Evolutionary conservation across 2,329 filamentous ascomycete genomes (phyloP), one percentile per base, ranked within the genome.

Genomic region (Microascus cirrosus): DNA sequence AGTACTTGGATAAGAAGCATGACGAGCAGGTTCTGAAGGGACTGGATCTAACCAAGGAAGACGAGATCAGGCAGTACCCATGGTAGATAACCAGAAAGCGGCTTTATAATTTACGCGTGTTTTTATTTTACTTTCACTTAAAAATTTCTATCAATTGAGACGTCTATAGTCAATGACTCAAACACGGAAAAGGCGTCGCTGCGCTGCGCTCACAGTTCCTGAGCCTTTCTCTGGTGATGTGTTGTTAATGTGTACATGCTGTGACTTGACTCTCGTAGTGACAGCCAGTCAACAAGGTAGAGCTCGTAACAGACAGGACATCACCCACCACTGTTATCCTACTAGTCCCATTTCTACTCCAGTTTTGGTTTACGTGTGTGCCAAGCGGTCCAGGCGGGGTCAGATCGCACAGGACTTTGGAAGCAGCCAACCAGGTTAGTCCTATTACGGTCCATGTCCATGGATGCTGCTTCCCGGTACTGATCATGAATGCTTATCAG

Each of bases 1-100:
- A 90, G 68, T 95, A 86, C 70, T 69, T 95, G 60, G 90, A 95
- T 70, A 65, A 65, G 62, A 87, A 86, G 73, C 88, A 94, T 71
- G 71, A 81, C 68, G 85, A 87, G 72, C 89, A 95, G 73, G 61
- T 92, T 2, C 77, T 76, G n/a, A 72, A 70, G 13, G 89, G 89
- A 0, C 64, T 93, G 63, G 79, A 87, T 60, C 13, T 86, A 57
- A 74, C 76, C 18, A 77, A 74, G 66, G 84, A 87, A 68, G 82
- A 84, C 4, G 80, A 85, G 55, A 70, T 76, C 10, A 74, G 77
- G 58, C 73, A 69, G 58, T 90, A 89, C 75, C 87, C 87, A 4
- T 87, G 71, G 71, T 75, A n/a, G 54, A 60, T 7, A 7, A 12
- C 15, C 36, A 4, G 36, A 42, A 13, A 42, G 36, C 12, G 15